Evolutionary conservation across 176 grass and related monocot genomes (phyloP).

Genomic region (Bothriochloa decipiens): DNA sequence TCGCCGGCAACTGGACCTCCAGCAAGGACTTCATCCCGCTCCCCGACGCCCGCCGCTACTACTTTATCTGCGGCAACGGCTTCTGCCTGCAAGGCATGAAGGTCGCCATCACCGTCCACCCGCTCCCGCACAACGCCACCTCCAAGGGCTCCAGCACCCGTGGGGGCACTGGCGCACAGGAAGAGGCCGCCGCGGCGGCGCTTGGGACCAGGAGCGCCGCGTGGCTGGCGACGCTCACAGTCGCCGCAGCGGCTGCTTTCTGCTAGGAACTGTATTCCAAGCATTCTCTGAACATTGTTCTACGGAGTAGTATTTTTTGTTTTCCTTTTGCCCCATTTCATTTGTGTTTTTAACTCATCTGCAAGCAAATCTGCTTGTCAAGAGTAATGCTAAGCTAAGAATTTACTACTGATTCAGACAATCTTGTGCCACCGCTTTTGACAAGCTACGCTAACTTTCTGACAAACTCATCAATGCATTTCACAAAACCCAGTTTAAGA

Average conservation of each 20-base stretch:
- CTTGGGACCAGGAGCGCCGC: not conserved
- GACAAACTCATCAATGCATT: slow-evolving; percentile 35
- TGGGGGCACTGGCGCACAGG: not conserved
- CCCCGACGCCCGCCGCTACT: slow-evolving; percentile 54
- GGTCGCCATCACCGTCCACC: slow-evolving; percentile 59
- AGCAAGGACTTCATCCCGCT: slow-evolving; percentile 90
- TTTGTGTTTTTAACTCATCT: not conserved
- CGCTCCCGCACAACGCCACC: slow-evolving; percentile 34
- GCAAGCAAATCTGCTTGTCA: not conserved
- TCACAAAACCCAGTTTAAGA: slow-evolving; percentile 31
- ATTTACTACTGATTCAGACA: not conserved
- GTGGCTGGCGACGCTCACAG: not conserved
- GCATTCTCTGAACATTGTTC: not conserved
- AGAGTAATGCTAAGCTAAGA: not conserved
- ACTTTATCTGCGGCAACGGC: slow-evolving; percentile 90
- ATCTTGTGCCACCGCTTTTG: too few relatives aligned
- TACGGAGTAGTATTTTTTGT: not conserved
- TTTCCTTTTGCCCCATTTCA: not conserved
- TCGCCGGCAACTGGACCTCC: slow-evolving; percentile 89
- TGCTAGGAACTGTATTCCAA: not conserved
- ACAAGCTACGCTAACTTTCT: not conserved
- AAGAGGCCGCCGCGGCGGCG: slow-evolving; percentile 11
- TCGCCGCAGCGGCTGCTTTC: not conserved
- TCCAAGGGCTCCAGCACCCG: not conserved
- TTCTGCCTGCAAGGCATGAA: slow-evolving; percentile 81